phyloP scores from a whole-genome alignment of 208 protist genomes.

The Trypanosoma vivax region DNA sequence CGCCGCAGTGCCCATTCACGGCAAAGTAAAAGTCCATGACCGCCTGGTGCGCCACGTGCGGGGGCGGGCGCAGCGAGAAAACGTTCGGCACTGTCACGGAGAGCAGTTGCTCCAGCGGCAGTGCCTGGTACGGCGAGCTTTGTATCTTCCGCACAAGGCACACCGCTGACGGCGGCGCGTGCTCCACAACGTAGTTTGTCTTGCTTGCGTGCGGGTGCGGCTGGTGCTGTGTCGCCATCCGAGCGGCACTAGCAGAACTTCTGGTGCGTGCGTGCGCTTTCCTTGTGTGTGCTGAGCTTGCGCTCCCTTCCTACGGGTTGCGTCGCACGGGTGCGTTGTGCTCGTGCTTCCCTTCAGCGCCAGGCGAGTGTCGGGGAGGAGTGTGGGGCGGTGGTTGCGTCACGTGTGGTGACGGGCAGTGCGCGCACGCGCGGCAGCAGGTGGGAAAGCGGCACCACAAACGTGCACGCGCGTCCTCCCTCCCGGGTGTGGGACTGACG shows the following conservation, averaged over 20 bases:
- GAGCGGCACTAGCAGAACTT: not conserved
- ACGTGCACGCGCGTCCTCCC: no score
- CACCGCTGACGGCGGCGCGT: constrained; percentile 48
- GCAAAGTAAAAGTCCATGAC: constrained; percentile 72
- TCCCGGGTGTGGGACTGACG: no score
- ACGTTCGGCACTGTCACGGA: constrained; percentile 46
- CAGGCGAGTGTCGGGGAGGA: no score
- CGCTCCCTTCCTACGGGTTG: no score
- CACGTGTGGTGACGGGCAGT: no score
- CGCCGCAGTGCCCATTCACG: constrained; percentile 55
- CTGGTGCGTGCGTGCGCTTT: no score
- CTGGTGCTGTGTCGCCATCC: not conserved
- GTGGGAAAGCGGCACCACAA: no score
- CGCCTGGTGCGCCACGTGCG: constrained; percentile 62
- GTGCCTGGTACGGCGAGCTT: constrained; percentile 49
- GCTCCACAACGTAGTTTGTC: constrained; percentile 59
- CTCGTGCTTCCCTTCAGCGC: no score
- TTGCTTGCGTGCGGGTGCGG: not conserved
- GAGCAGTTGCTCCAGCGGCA: constrained; percentile 34
- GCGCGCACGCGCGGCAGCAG: no score
- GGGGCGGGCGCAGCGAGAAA: constrained; percentile 44
- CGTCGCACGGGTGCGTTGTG: no score
- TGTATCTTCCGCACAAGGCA: constrained; percentile 55
- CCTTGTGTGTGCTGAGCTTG: no score
- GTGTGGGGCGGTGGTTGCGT: no score